Conservation (phyloP, 331 rosid genomes). For the Malus hybrid region DNA sequence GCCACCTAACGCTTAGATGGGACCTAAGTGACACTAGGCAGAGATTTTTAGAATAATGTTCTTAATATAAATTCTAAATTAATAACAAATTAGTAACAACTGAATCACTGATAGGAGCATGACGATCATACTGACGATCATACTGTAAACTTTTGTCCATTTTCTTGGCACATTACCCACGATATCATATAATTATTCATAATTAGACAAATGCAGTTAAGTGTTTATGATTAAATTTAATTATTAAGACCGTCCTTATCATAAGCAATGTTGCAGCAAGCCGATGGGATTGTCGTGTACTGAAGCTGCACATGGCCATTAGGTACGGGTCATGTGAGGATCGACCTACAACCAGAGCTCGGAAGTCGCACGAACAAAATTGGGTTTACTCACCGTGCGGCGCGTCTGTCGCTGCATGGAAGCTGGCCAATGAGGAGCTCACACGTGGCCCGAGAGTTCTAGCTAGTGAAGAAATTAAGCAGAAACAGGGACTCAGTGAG, state of each 20-base stretch:
- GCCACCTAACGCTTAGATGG: accelerated
- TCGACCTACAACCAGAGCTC: neutral
- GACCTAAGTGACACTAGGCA: accelerated
- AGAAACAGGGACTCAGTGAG: neutral
- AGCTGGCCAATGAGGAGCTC: neutral
- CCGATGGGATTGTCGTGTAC: constrained; percentile 20
- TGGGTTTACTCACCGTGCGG: constrained; percentile 14
- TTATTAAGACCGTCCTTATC: constrained; percentile 3
- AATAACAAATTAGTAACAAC: too few species aligned
- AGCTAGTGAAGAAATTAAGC: neutral
- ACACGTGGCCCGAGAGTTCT: constrained; percentile 14
- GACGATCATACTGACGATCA: too few species aligned
- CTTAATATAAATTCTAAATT: too few species aligned
- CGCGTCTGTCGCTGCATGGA: neutral
- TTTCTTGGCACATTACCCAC: neutral
- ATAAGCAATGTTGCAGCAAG: constrained; percentile 1
- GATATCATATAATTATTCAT: neutral
- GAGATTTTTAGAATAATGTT: too few species aligned
- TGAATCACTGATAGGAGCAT: too few species aligned
- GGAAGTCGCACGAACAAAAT: constrained; percentile 25
- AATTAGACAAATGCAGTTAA: neutral
- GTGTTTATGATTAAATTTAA: neutral
- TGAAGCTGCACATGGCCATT: constrained; percentile 42
- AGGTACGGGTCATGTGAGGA: constrained; percentile 35
- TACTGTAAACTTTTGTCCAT: too few species aligned